These are phyloP conservation scores for Spongiforma sp. DNA, from an alignment of 1,284 basidiomycete species.

Conservation along the genomic window DNA sequence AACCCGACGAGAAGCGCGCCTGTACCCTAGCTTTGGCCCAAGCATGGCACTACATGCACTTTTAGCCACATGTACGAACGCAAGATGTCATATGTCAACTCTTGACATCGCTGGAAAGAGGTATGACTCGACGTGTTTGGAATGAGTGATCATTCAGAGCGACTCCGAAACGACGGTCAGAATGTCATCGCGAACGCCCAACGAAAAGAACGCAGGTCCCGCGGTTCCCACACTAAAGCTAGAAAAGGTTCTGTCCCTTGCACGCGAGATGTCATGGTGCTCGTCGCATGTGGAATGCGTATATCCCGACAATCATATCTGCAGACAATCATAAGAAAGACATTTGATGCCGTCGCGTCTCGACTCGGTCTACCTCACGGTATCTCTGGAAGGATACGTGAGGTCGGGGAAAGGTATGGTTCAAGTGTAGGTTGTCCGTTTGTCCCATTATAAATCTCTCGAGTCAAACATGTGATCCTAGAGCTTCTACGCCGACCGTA, in stretches of 20 bases:
- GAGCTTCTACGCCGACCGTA: no score
- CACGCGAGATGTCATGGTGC: no score
- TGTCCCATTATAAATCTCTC: no score
- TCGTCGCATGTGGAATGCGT: conserved; percentile 25
- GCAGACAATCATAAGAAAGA: conserved; percentile 72
- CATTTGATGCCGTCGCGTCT: conserved; percentile 62
- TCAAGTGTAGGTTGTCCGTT: no score
- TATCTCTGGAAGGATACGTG: no score
- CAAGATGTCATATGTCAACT: conserved; percentile 25
- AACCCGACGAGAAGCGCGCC: conserved; percentile 61
- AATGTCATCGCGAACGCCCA: conserved; percentile 58
- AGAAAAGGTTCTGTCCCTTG: background rate
- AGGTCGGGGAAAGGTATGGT: no score
- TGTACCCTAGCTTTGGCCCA: conserved; percentile 67
- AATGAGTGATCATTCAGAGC: background rate
- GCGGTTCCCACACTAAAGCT: conserved; percentile 61
- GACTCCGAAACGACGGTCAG: conserved; percentile 46
- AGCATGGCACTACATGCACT: conserved; percentile 51
- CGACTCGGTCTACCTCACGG: conserved; percentile 51
- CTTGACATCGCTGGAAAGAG: conserved; percentile 60
- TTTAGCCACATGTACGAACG: conserved; percentile 5
- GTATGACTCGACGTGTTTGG: conserved; percentile 28
- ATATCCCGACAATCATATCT: conserved; percentile 65
- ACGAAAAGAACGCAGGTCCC: conserved; percentile 62
- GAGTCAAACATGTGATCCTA: no score